These are phyloP conservation scores for Rutstroemia sp. DNA, from an alignment of 2,329 filamentous ascomycete genomes.

Conservation along the genomic window DNA sequence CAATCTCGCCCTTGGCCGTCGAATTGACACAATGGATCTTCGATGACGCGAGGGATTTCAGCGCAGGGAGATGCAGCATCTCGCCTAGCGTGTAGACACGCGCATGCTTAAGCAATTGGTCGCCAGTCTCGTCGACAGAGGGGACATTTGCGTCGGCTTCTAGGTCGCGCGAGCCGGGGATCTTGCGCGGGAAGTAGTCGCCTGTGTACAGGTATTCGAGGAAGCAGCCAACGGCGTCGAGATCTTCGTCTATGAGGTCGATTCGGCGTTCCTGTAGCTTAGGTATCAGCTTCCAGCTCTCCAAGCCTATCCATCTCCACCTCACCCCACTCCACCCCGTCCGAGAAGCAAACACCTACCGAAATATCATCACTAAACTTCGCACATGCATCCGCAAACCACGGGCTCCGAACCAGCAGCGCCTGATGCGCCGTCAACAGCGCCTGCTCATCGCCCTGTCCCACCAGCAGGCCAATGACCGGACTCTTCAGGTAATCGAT, in stretches of 20 bases:
- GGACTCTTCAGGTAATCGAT: constrained; percentile 60
- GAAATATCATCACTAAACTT: constrained; percentile 53
- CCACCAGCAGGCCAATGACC: constrained; percentile 60
- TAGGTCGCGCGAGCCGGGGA: constrained; percentile 56
- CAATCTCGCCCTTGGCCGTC: constrained; percentile 82
- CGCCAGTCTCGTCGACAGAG: constrained; percentile 65
- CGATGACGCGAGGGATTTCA: constrained; percentile 71
- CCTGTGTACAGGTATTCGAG: constrained; percentile 78
- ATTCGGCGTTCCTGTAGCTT: constrained; percentile 53
- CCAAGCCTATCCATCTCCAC: too few species aligned
- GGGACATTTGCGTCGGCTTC: constrained; percentile 62
- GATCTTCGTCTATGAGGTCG: constrained; percentile 57
- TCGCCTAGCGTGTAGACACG: constrained; percentile 84
- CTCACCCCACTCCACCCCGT: background rate
- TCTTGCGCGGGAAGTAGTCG: constrained; percentile 74
- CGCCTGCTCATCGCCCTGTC: constrained; percentile 49
- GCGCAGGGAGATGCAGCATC: constrained; percentile 59
- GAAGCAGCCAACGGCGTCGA: constrained; percentile 70
- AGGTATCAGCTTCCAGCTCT: background rate
- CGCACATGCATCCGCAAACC: constrained; percentile 57
- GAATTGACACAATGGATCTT: constrained; percentile 92
- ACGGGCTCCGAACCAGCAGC: constrained; percentile 67
- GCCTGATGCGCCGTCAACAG: constrained; percentile 73
- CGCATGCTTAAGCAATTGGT: constrained; percentile 81
- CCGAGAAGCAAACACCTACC: constrained; percentile 36